Evolutionary conservation across 2,329 filamentous ascomycete species (phyloP).

Genomic region (Camillea tinctor): DNA sequence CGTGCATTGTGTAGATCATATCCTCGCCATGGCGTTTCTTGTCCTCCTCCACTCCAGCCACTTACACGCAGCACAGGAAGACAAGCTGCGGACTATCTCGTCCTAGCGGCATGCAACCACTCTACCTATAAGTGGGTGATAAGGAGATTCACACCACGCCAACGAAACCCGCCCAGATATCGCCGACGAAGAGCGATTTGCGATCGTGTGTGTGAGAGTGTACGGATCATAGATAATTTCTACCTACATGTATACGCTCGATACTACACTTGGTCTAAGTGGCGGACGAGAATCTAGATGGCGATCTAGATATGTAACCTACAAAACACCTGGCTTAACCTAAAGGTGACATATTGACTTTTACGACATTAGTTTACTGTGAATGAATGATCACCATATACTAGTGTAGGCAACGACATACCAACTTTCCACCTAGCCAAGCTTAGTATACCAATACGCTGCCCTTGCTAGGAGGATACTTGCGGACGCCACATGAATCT

Average conservation of each 20-base stretch:
- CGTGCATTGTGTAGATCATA: conserved; percentile 21
- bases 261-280: background rate
- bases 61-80: conserved; percentile 5
- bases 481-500: background rate
- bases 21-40: conserved; percentile 13
- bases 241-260: background rate
- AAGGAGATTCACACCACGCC: background rate
- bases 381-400: background rate
- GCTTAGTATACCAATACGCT: too few relatives aligned
- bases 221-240: background rate
- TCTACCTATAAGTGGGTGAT: background rate
- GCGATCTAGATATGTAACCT: background rate
- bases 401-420: background rate
- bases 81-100: background rate
- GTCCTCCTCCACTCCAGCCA: conserved; percentile 11
- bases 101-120: conserved; percentile 14
- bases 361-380: background rate
- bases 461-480: background rate
- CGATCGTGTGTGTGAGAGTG: background rate
- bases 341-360: background rate
- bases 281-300: background rate
- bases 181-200: background rate
- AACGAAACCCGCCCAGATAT: background rate
- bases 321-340: background rate
- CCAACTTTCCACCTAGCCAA: background rate